Percentiles rank a stretch among this genome's conserved stretches.
Conservation (phyloP, 23 red algal genomes). For the Gracilaria vermiculophylla region DNA sequence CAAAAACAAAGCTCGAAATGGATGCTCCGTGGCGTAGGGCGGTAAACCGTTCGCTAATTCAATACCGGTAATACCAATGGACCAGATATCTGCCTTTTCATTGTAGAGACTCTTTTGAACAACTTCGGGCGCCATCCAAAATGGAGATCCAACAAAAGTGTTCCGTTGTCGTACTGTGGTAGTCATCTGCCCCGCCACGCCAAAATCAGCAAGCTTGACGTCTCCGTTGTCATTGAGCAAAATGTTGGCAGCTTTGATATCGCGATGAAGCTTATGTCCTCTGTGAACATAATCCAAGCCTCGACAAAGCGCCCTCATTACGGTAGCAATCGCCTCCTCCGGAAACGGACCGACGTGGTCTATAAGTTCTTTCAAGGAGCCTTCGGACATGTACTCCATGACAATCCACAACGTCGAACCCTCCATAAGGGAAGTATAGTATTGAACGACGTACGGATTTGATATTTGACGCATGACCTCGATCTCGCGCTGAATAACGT, state of each 20-base stretch:
- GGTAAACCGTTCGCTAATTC: conserved; percentile 87
- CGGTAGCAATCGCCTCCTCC: conserved; percentile 81
- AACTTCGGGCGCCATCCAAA: conserved; percentile 99
- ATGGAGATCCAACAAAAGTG: conserved; percentile 94
- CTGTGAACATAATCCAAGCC: conserved; percentile 90
- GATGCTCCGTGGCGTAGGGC: conserved; percentile 88
- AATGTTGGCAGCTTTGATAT: conserved; percentile 97
- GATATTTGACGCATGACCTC: conserved; percentile 85
- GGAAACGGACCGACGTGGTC: conserved; percentile 69
- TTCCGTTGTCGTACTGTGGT: conserved; percentile 87
- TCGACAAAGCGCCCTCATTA: conserved; percentile 66
- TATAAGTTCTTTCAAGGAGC: conserved; percentile 88
- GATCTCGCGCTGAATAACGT: conserved; percentile 93
- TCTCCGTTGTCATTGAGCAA: conserved; percentile 79
- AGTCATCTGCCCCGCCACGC: conserved; percentile 92
- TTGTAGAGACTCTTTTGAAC: conserved; percentile 91
- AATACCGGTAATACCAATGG: conserved; percentile 83
- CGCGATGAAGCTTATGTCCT: conserved; percentile 87
- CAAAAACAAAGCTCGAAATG: conserved; percentile 88
- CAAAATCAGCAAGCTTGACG: conserved; percentile 99
- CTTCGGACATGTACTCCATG: conserved; percentile 96
- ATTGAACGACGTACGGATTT: conserved; percentile 83
- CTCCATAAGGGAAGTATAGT: conserved; percentile 78
- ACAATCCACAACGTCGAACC: conserved; percentile 89
- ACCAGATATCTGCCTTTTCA: conserved; percentile 99